A percentile compares a stretch with the other conserved stretches of the same genome.
phyloP scores from a whole-genome alignment of 1,284 basidiomycete species.

The Athelia sp. region DNA sequence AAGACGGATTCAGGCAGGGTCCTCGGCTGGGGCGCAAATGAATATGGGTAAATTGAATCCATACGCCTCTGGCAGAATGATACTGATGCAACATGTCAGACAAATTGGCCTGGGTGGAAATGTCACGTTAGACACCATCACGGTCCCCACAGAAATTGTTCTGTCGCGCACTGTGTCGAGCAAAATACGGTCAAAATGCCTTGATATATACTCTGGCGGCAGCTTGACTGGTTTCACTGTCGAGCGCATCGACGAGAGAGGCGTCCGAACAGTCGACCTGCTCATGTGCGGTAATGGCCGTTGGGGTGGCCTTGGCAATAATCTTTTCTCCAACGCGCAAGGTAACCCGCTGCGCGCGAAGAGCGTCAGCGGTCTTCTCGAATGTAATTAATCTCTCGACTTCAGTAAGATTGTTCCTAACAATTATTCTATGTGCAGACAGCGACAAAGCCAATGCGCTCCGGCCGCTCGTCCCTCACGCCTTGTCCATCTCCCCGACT shows the following conservation, averaged over 20 bases:
- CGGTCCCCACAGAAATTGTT: slow-evolving; percentile 82
- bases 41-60: slow-evolving; percentile 60
- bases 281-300: slow-evolving; percentile 83
- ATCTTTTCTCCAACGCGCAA: slow-evolving; percentile 69
- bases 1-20: slow-evolving; percentile 70
- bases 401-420: slow-evolving; percentile 1
- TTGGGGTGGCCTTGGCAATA: slow-evolving; percentile 84
- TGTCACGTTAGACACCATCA: slow-evolving; percentile 68
- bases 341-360: slow-evolving; percentile 72
- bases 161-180: slow-evolving; percentile 56
- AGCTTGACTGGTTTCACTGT: slow-evolving; percentile 79
- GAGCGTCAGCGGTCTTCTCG: slow-evolving; percentile 77
- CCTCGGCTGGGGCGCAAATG: slow-evolving; percentile 88
- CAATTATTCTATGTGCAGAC: slow-evolving; percentile 38
- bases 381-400: slow-evolving; percentile 56
- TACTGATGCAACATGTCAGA: slow-evolving; percentile 29
- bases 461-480: slow-evolving; percentile 65
- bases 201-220: slow-evolving; percentile 66
- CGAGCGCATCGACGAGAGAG: slow-evolving; percentile 44
- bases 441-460: slow-evolving; percentile 59
- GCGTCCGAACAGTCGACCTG: slow-evolving; percentile 56
- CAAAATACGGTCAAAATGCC: slow-evolving; percentile 56
- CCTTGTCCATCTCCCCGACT: slow-evolving; percentile 69
- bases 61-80: background rate
- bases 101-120: slow-evolving; percentile 80